Evolutionary conservation across 2,329 filamentous ascomycete species (phyloP).

Genomic region (Trichoderma sp.): DNA sequence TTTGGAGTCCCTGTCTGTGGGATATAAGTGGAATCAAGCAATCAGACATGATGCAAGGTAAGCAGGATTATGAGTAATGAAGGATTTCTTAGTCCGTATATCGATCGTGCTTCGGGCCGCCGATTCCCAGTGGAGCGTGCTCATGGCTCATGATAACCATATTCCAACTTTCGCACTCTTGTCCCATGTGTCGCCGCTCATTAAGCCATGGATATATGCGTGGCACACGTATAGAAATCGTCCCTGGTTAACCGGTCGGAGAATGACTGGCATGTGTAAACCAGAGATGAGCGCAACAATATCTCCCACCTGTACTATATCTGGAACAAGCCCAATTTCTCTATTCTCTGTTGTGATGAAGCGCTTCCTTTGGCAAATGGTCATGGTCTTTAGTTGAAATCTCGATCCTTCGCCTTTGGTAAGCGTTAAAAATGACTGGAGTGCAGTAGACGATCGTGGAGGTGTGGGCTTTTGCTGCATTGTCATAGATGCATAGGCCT

Average conservation of each 20-base stretch:
- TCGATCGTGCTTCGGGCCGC: neutral
- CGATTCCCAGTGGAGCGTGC: neutral
- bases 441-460: neutral
- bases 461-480: neutral
- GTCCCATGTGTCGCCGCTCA: neutral
- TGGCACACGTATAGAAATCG: neutral
- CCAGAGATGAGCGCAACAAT: neutral
- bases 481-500: neutral
- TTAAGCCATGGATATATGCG: neutral
- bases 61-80: neutral
- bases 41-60: neutral
- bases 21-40: neutral
- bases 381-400: neutral
- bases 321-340: neutral
- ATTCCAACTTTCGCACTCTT: neutral
- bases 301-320: neutral
- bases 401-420: neutral
- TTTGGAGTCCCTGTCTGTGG: neutral
- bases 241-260: neutral
- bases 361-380: neutral
- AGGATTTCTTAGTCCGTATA: neutral
- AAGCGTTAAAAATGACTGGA: neutral
- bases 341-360: neutral
- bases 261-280: neutral
- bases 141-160: neutral